Evolutionary conservation across 2,329 filamentous ascomycete species (phyloP), one percentile per base, ranked within the genome.

Genomic region (Calonectria naviculata): DNA sequence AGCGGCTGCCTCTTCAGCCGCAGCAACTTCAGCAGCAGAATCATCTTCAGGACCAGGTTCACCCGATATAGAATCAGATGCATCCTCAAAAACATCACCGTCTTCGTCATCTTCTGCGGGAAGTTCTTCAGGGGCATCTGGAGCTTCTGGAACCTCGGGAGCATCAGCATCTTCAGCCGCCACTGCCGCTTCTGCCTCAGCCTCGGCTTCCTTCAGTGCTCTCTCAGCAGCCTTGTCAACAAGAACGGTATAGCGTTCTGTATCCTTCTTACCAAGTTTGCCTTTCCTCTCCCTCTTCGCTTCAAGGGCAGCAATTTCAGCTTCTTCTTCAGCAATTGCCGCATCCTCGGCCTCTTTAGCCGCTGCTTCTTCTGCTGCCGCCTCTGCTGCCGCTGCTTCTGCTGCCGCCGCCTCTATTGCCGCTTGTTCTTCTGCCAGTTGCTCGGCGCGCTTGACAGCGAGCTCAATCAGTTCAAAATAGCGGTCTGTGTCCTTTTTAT

Each of bases 261-360:
- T 80, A 38, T 87, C 86, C 70, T 82, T 86, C 75, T 84, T 88
- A 7, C 76, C 78, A 10, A 87, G 74, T 70, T 82, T 88, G 69
- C 81, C 80, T 78, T 87, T 90, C 75, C 85, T 88, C 9, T 83
- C 83, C 74, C 87, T 89, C 77, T 89, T 90, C 34, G 83, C 81
- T 47, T 85, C 85, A 4, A 88, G 78, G 2, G 80, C 77, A 28
- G 80, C 83, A 4, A 87, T 75, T 66, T 87, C 83, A 26, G 80
- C 78, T 71, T 85, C 82, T 61, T 85, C 81, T n/a, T 73, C 70
- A 3, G 72, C 72, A 47, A 75, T 56, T 10, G 67, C 67, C n/a
- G 65, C 71, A 28, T 63, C 60, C 54, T 73, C 73, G 4, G 65
- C 67, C 38, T 74, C 68, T 21, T 34, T 24, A 26, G 67, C 74